Evolutionary conservation across 2,329 filamentous ascomycete species (phyloP).

Genomic region (Exutisphaerella laricina): DNA sequence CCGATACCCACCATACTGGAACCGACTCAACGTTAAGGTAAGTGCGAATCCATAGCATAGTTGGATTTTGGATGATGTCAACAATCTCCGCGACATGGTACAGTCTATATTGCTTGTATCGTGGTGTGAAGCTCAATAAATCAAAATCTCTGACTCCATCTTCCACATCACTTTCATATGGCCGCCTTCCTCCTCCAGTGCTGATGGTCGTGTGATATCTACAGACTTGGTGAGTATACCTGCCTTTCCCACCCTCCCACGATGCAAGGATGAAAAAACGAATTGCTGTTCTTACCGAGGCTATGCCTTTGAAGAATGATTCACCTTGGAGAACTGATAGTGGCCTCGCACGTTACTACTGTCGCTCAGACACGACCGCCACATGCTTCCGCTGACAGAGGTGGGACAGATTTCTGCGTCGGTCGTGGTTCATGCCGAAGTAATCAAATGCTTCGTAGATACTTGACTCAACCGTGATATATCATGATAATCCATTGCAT

Average conservation of each 20-base stretch:
- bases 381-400: no score
- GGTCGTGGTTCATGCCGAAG: no score
- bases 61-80: constrained; percentile 17
- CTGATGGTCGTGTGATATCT: background rate
- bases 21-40: constrained; percentile 5
- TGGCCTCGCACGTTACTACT: no score
- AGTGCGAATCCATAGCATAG: background rate
- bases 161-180: background rate
- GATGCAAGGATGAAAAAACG: constrained; percentile 44
- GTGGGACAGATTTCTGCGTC: no score
- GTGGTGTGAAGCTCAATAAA: constrained; percentile 20
- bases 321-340: constrained; percentile 21
- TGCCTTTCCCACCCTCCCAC: background rate
- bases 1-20: background rate
- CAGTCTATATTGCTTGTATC: background rate
- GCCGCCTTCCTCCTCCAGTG: background rate
- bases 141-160: constrained; percentile 27
- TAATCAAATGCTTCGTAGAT: no score
- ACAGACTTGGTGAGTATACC: background rate
- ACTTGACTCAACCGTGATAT: no score
- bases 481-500: no score
- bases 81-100: constrained; percentile 17
- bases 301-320: constrained; percentile 23
- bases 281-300: constrained; percentile 58
- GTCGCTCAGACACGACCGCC: no score